Evolutionary conservation across 148 eudicot species (phyloP).

Genomic region (Rhododendron henanense): DNA sequence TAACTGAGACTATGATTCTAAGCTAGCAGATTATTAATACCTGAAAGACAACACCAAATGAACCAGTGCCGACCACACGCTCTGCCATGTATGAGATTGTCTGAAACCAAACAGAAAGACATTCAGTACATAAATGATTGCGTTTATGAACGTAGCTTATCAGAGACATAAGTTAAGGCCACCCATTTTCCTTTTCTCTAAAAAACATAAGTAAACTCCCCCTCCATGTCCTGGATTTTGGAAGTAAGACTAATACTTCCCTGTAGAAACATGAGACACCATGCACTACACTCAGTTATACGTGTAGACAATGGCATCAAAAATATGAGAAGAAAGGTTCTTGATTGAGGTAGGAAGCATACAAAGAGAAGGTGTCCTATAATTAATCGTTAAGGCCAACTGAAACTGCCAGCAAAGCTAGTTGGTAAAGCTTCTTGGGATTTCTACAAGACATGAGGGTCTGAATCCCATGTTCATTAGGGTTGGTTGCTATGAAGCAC

Average conservation of each 20-base stretch:
- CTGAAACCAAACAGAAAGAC: conserved; percentile 33
- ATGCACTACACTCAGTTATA: neutral
- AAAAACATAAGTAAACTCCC: neutral
- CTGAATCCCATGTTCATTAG: neutral
- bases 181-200: neutral
- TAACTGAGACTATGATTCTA: neutral
- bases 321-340: neutral
- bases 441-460: neutral
- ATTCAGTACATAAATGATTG: neutral
- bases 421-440: neutral
- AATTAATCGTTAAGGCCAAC: neutral
- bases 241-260: neutral
- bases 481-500: neutral
- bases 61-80: conserved; percentile 95
- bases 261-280: neutral
- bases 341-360: neutral
- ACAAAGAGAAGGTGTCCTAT: neutral
- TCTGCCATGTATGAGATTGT: conserved; percentile 89
- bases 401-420: neutral
- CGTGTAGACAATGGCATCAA: neutral
- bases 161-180: neutral
- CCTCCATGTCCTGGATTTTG: neutral
- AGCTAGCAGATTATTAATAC: conserved; percentile 30
- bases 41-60: conserved; percentile 94
- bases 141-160: neutral